These are phyloP conservation scores for Pichia pseudocactophila DNA, from an alignment of 805 yeast species.

Conservation along the genomic window DNA sequence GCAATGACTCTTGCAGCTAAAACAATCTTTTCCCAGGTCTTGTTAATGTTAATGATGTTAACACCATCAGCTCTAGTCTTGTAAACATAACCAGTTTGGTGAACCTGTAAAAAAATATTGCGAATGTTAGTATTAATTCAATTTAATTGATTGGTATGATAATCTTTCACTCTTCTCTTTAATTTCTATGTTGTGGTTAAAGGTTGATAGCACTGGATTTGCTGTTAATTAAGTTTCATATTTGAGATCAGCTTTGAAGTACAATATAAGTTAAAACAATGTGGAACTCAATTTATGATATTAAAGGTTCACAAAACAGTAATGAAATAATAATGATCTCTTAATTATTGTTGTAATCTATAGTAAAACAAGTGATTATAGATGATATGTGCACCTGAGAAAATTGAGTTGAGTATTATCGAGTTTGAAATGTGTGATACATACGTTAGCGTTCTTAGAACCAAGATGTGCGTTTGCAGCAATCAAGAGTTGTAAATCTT, in stretches of 20 bases:
- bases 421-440: constrained; percentile 26
- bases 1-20: constrained; percentile 99
- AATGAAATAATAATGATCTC: too few species aligned
- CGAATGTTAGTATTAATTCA: constrained; percentile 13
- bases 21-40: constrained; percentile 99
- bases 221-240: too few species aligned
- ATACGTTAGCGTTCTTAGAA: constrained; percentile 98
- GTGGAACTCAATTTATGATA: too few species aligned
- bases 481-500: constrained; percentile 97
- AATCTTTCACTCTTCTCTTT: not conserved
- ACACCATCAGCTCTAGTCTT: constrained; percentile 99
- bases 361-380: too few species aligned
- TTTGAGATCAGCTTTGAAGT: too few species aligned
- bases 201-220: too few species aligned
- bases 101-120: constrained; percentile 46
- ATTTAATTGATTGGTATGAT: not conserved
- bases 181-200: not conserved
- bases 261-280: too few species aligned
- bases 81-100: constrained; percentile 94
- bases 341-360: too few species aligned
- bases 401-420: not conserved
- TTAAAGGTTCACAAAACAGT: too few species aligned
- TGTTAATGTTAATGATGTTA: constrained; percentile 94
- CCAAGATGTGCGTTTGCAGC: constrained; percentile 99
- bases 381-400: too few species aligned